A percentile compares a stretch with the other conserved stretches of the same genome.
phyloP scores from a whole-genome alignment of 305 asterid genomes.

The Petunia hybrid region DNA sequence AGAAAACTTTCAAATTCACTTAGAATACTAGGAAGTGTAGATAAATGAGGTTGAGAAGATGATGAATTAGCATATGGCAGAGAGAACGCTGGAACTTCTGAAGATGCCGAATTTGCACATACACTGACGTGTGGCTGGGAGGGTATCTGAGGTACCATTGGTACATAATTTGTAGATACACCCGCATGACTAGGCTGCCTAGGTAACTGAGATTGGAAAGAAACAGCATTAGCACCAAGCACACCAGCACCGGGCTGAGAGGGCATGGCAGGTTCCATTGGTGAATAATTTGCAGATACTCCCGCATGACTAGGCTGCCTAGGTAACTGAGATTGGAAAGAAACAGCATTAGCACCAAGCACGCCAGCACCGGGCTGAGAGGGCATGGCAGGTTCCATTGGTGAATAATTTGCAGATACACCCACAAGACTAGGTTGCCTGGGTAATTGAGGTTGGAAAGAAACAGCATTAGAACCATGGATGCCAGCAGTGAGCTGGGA shows the following conservation, averaged over 20 bases:
- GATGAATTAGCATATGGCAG: slow-evolving; percentile 39
- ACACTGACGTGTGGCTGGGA: slow-evolving; percentile 34
- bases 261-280: slow-evolving; percentile 28
- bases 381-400: slow-evolving; percentile 22
- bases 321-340: slow-evolving; percentile 45
- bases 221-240: slow-evolving; percentile 40
- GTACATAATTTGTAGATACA: slow-evolving; percentile 34
- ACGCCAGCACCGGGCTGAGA: slow-evolving; percentile 38
- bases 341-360: slow-evolving; percentile 31
- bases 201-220: slow-evolving; percentile 45
- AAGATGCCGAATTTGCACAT: slow-evolving; percentile 36
- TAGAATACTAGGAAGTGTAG: slow-evolving; percentile 35
- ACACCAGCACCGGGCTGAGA: slow-evolving; percentile 32
- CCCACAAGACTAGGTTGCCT: slow-evolving; percentile 41
- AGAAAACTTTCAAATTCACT: slow-evolving; percentile 29
- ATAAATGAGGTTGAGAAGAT: slow-evolving; percentile 36
- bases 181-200: slow-evolving; percentile 43
- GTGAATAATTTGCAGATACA: slow-evolving; percentile 34
- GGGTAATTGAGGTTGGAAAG: slow-evolving; percentile 45
- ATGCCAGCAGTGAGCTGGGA: slow-evolving; percentile 33
- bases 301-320: slow-evolving; percentile 41
- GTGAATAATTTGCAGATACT: slow-evolving; percentile 35
- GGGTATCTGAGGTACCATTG: slow-evolving; percentile 30
- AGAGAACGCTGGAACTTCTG: slow-evolving; percentile 44
- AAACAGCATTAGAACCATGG: slow-evolving; percentile 39